Base-by-base conservation (phyloP, 257 asterid genomes). In the Solanum phureja region DNA sequence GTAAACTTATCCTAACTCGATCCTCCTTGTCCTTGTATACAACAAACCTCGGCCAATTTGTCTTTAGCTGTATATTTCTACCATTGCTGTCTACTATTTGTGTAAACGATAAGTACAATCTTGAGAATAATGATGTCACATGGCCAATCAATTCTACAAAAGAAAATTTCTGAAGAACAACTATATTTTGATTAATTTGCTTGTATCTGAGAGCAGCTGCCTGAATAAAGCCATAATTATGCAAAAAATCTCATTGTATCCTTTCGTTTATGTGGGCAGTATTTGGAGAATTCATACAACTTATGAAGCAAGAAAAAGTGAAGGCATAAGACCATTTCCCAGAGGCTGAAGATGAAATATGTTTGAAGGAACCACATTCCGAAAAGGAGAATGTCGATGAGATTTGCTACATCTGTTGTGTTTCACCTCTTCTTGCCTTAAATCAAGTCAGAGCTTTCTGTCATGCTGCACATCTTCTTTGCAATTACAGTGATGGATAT, bases 221-320 rank as follows among this genome's bases (percentile, higher is more conserved):
- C 23, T 52, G 62, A 52, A 52, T 52, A 52, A 52, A 29, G 52
- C 31, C 40, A 23, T n/a, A 44, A 46, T 24, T 10, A 16, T 42
- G 84, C 13, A 11, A 46, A 24, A 24, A n/a, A 49, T 23, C 68
- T 66, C 71, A 52, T 35, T 79, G 35, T 27, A 5, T 73, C 18
- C 29, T 81, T 44, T n/a, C 40, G 2, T 79, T 46, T 83, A 46
- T 49, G 12, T 40, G 79, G 83, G 81, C 89, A 91, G 93, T 89
- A 37, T 91, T 91, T 40, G 91, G 89, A 68, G 90, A 89, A 52
- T 91, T 91, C 72, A 71, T 91, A 11, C 89, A 87, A 88, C 92
- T 91, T 8, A 91, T 91, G 93, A 83, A 86, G 86, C 87, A 88
- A 69, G 90, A 89, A 44, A 91, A 89, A 31, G 62, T 21, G 64